Evolutionary conservation across 2,329 filamentous ascomycete species (phyloP).

Genomic region (Beauveria sp.): DNA sequence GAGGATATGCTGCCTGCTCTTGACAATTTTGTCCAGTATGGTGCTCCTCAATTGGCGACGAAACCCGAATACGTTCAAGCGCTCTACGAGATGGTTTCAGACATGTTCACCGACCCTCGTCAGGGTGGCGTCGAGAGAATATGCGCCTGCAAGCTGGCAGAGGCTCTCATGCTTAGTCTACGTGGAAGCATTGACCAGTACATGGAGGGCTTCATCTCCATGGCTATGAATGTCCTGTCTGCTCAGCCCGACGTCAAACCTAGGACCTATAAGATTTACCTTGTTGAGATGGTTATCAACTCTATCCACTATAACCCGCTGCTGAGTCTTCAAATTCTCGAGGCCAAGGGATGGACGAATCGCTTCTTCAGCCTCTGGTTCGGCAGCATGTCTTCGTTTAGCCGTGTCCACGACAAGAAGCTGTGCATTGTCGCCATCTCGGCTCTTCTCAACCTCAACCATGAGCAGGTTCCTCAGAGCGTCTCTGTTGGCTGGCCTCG

Average conservation of each 20-base stretch:
- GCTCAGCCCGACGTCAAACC: constrained; percentile 67
- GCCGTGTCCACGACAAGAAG: constrained; percentile 96
- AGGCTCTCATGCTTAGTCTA: constrained; percentile 94
- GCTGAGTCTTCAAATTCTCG: constrained; percentile 78
- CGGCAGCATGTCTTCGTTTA: constrained; percentile 88
- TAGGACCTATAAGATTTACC: constrained; percentile 88
- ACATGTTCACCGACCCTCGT: constrained; percentile 89
- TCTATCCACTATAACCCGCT: constrained; percentile 94
- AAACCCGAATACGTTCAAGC: constrained; percentile 83
- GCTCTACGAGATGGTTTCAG: constrained; percentile 86
- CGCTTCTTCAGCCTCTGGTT: constrained; percentile 99
- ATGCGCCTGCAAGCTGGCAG: constrained; percentile 93
- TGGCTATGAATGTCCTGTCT: constrained; percentile 77
- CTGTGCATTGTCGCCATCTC: constrained; percentile 92
- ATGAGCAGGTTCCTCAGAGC: constrained; percentile 79
- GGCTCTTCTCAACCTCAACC: constrained; percentile 69
- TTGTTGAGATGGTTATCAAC: constrained; percentile 99
- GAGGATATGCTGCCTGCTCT: constrained; percentile 98
- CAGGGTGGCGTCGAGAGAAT: constrained; percentile 91
- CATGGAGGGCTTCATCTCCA: constrained; percentile 78
- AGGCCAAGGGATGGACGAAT: constrained; percentile 90
- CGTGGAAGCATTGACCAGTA: constrained; percentile 82
- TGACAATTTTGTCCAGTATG: constrained; percentile 96
- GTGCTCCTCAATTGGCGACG: constrained; percentile 68
- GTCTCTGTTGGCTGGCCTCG: constrained; percentile 94